A percentile compares a stretch with the other conserved stretches of the same genome.
phyloP scores from a whole-genome alignment of 495 filamentous ascomycete genomes.

The Hyaloscypha hepaticicola region DNA sequence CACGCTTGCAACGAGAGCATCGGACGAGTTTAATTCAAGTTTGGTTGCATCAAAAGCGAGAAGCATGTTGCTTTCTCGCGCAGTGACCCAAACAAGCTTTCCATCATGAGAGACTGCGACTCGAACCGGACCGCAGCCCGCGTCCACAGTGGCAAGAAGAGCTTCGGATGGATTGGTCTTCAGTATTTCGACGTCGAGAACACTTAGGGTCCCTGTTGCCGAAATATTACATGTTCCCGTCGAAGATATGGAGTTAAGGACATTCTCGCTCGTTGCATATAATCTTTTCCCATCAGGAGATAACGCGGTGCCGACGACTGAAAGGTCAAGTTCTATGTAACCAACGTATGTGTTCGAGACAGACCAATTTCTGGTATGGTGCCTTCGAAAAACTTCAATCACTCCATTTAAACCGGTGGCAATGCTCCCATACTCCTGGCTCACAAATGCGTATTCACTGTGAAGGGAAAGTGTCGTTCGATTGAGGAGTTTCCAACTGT shows the following conservation, averaged over 20 bases:
- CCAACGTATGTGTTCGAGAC: slow-evolving; percentile 23
- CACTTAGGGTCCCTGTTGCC: slow-evolving; percentile 27
- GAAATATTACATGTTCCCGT: too few relatives aligned
- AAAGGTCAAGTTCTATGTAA: slow-evolving; percentile 23
- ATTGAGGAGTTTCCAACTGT: slow-evolving; percentile 29
- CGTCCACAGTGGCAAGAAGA: slow-evolving; percentile 22
- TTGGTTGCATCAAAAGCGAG: slow-evolving; percentile 30
- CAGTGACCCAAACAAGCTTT: slow-evolving; percentile 26
- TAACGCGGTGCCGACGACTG: slow-evolving; percentile 29
- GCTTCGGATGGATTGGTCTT: slow-evolving; percentile 26
- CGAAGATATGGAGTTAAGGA: slow-evolving; percentile 1
- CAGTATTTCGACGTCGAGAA: slow-evolving; percentile 19
- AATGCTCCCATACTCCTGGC: slow-evolving; percentile 28
- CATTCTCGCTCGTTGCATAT: slow-evolving; percentile 30
- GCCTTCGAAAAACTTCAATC: slow-evolving; percentile 30
- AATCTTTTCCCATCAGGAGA: slow-evolving; percentile 26
- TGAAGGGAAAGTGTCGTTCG: slow-evolving; percentile 29
- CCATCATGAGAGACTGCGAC: slow-evolving; percentile 27
- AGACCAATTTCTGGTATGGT: slow-evolving; percentile 21
- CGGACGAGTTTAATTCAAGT: slow-evolving; percentile 33
- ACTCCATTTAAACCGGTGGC: slow-evolving; percentile 17
- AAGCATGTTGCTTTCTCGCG: slow-evolving; percentile 29
- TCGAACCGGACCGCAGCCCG: slow-evolving; percentile 28
- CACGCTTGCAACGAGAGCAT: slow-evolving; percentile 30
- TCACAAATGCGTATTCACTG: slow-evolving; percentile 32